phyloP scores from a whole-genome alignment of 1,284 basidiomycete species.

The Porogramme epimiltina region DNA sequence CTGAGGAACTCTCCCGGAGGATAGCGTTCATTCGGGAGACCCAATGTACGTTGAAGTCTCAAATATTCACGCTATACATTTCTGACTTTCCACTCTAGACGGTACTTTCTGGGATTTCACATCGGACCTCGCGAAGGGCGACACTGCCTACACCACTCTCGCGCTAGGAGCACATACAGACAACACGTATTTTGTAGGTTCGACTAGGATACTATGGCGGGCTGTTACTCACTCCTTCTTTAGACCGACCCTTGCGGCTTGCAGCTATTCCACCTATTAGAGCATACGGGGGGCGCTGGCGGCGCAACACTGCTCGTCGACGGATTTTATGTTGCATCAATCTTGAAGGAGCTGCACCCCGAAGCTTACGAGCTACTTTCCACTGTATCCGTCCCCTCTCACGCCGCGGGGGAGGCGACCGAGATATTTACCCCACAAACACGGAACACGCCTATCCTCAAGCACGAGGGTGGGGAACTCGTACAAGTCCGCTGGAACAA shows the following conservation, averaged over 20 bases:
- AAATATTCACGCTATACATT: neutral
- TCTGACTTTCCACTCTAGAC: conserved; percentile 47
- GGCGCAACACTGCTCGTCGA: conserved; percentile 92
- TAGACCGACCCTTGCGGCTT: conserved; percentile 92
- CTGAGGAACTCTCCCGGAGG: conserved; percentile 75
- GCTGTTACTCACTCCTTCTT: neutral
- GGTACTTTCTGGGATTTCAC: conserved; percentile 98
- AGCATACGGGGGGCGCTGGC: conserved; percentile 81
- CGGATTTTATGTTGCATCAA: conserved; percentile 88
- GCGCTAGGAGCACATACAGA: conserved; percentile 93
- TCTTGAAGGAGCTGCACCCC: conserved; percentile 76
- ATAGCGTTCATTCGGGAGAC: conserved; percentile 93
- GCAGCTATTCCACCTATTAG: conserved; percentile 94
- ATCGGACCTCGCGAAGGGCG: conserved; percentile 87
- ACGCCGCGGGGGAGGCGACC: conserved; percentile 83
- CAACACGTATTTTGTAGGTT: conserved; percentile 88
- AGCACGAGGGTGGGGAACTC: conserved; percentile 76
- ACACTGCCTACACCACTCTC: conserved; percentile 89
- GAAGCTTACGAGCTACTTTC: conserved; percentile 76
- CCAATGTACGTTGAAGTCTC: conserved; percentile 64
- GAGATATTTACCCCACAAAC: conserved; percentile 67
- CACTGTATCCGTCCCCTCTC: conserved; percentile 72
- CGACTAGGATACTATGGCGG: conserved; percentile 12
- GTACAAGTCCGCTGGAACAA: conserved; percentile 92
- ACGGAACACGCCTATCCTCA: conserved; percentile 62